phyloP scores from a whole-genome alignment of 2,329 filamentous ascomycete genomes.

The Whalleya microplaca region DNA sequence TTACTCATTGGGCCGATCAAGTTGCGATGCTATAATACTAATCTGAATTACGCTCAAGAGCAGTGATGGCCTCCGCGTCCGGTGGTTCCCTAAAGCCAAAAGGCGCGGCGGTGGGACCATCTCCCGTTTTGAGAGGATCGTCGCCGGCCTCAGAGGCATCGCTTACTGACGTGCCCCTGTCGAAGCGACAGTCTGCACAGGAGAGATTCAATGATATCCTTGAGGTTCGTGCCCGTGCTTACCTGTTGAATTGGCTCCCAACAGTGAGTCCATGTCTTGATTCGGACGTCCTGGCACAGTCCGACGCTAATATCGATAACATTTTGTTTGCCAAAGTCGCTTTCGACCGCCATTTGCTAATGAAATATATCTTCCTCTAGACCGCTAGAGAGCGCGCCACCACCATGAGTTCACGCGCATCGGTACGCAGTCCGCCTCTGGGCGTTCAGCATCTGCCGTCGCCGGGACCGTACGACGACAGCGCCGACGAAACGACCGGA shows the following conservation, averaged over 20 bases:
- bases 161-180: slow-evolving; percentile 12
- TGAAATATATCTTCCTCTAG: slow-evolving; percentile 31
- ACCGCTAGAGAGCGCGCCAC: slow-evolving; percentile 48
- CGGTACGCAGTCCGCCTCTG: slow-evolving; percentile 26
- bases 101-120: slow-evolving; percentile 18
- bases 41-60: not conserved
- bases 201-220: slow-evolving; percentile 51
- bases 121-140: slow-evolving; percentile 17
- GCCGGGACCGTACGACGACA: slow-evolving; percentile 18
- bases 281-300: too few species aligned
- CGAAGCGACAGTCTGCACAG: slow-evolving; percentile 38
- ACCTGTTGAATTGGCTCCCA: not conserved
- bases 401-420: slow-evolving; percentile 39
- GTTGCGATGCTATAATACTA: too few species aligned
- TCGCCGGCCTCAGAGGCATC: slow-evolving; percentile 19
- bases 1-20: too few species aligned
- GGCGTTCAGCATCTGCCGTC: slow-evolving; percentile 18
- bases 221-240: slow-evolving; percentile 40
- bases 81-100: not conserved
- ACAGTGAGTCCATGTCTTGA: not conserved
- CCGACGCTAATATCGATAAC: not conserved
- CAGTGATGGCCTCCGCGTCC: not conserved
- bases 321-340: not conserved
- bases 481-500: slow-evolving; percentile 47
- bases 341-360: slow-evolving; percentile 5